Evolutionary conservation across 179 eudicot genomes (phyloP).

Genomic region (Actinidia chinensis): DNA sequence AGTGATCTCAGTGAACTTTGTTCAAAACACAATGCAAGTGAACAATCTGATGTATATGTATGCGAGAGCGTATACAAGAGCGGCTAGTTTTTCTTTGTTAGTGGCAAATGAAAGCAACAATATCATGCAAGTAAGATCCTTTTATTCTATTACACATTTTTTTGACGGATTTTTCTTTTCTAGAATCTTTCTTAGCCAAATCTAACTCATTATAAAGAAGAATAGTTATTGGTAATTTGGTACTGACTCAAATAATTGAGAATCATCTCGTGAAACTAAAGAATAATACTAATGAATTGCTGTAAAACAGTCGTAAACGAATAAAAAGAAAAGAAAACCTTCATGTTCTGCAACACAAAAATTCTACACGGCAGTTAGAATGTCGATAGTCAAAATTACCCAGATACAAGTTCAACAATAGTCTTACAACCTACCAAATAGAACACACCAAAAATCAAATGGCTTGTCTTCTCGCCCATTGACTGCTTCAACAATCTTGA

Average conservation of each 20-base stretch:
- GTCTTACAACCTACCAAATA: conserved; percentile 45
- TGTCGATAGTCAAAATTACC: not conserved
- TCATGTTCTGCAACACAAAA: not conserved
- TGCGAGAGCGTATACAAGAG: too few species aligned
- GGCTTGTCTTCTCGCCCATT: conserved; percentile 33
- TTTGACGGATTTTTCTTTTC: not conserved
- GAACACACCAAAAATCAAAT: conserved; percentile 41
- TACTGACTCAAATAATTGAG: not conserved
- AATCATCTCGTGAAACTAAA: conserved; percentile 13
- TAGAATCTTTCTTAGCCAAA: not conserved
- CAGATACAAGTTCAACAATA: not conserved
- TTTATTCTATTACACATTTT: not conserved
- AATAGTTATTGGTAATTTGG: not conserved
- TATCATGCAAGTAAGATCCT: not conserved
- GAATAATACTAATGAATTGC: not conserved
- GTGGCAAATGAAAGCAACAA: not conserved
- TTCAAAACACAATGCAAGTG: not conserved
- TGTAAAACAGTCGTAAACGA: not conserved
- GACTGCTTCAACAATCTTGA: conserved; percentile 26
- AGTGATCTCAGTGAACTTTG: not conserved
- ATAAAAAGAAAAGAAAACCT: too few species aligned
- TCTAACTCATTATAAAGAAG: not conserved
- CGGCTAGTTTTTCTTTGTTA: not conserved
- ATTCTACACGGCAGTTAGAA: not conserved
- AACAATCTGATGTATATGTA: not conserved